Evolutionary conservation across 2,329 filamentous ascomycete genomes (phyloP), one percentile per base, ranked within the genome.

Genomic region (Aspergillus sp.): DNA sequence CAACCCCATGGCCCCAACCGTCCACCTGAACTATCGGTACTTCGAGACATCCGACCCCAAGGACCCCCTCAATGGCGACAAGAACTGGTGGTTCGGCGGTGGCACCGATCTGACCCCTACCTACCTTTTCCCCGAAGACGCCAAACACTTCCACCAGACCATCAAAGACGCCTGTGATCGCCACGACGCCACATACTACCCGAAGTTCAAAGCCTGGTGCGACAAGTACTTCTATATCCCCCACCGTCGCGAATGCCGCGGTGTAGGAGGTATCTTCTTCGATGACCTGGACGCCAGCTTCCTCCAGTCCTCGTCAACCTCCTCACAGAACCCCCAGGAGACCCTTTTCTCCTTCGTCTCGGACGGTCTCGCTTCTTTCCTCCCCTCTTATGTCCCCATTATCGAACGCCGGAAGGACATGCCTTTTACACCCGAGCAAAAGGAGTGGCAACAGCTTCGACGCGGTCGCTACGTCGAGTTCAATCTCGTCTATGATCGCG

Each of bases 401-500:
- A 83, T 99, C 61, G 85, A 92, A 73, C 88, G 84, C 75, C 83
- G 95, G 67, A 98, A 96, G 81, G 90, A 96, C 70, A 92, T 97
- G 92, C 88, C 91, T 0, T 99, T 87, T 71, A 93, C 87, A 0
- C 88, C 90, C 51, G 83, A 88, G 67, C 90, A 97, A 80, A 97
- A 96, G 82, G 87, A 91, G 66, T 99, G 95, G 95, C 95, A 99
- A 80, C 95, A 98, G 81, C 83, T 99, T 64, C 86, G 95, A 53
- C 83, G 95, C 66, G 95, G 95, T n/a, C 85, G 92, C 70, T 99
- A 99, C 75, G 95, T 99, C 64, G 95, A 99, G 79, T 99, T 99
- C 78, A 99, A 99, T 78, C 84, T 99, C 39, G 92, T 99, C 58
- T 93, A 99, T 78, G 95, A 99, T 79, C 87, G 95, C 25, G 95